Base-by-base conservation (phyloP, 441 rosid species). In the Aleurites moluccanus region DNA sequence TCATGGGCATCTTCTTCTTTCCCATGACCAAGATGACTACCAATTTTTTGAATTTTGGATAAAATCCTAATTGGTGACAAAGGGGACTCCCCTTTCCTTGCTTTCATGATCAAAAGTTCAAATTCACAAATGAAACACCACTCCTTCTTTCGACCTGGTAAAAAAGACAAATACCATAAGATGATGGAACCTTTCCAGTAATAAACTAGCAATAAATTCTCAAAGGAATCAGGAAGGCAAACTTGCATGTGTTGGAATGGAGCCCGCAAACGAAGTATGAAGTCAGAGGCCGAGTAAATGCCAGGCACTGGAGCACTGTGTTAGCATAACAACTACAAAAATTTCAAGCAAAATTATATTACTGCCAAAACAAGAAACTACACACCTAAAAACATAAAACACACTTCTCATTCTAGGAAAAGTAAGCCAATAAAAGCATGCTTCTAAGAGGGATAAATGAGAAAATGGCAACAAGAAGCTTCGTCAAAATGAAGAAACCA, bases 1-100 rank as follows among this genome's bases (percentile, higher is more conserved):
- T 92, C 98, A 74, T 91, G 98, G 30, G 98, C 98, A 50, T 92
- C 98, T 84, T 91, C 98, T 82, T 91, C 89, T 74, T 85, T 91
- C 71, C 96, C 94, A 73, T 83, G 91, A 72, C 89, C 90, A 76
- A 92, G 93, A 77, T 87, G 90, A 77, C 86, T 92, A 79, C 94
- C 94, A 60, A 89, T 89, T 77, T 89, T 86, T 78, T 87, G 84
- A 78, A 92, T 68, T 75, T 83, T 89, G 83, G 97, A 91, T 42
- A 92, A 80, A 74, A 92, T 88, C 68, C 83, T 80, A 65, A 88
- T 83, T 47, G 97, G 96, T 61, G 96, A 91, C 72, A 89, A 64
- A 57, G 94, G 91, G 69, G 96, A 88, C 70, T 86, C 82, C 73
- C 94, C 96, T 80, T 82, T 83, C 73, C 82, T 88, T 70, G 90